Evolutionary conservation across 208 protist genomes (phyloP).

Genomic region (Porcisia deanei): DNA sequence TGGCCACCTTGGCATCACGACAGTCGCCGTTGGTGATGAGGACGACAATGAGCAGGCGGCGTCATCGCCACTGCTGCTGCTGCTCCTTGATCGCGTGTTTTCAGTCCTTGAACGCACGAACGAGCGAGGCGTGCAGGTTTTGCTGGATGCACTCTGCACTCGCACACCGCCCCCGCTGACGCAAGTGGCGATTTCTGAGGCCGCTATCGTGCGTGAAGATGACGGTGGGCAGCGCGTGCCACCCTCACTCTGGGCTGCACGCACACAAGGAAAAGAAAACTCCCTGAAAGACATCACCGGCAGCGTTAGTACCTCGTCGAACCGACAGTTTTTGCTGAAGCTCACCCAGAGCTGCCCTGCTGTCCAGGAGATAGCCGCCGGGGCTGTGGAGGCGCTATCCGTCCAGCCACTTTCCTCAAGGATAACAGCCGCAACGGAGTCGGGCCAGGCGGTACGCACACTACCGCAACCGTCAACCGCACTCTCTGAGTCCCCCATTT

Average conservation of each 20-base stretch:
- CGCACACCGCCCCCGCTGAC: conserved; percentile 17
- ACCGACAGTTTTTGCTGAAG: conserved; percentile 10
- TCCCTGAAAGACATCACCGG: not conserved
- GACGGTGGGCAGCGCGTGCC: conserved; percentile 21
- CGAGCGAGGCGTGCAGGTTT: conserved; percentile 30
- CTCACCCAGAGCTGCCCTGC: conserved; percentile 4
- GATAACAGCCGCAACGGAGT: not conserved
- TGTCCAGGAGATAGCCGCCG: not conserved
- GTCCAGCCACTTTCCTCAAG: not conserved
- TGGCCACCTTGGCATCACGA: conserved; percentile 57
- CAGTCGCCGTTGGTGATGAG: conserved; percentile 49
- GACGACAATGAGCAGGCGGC: conserved; percentile 16
- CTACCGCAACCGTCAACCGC: not conserved
- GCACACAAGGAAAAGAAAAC: not conserved
- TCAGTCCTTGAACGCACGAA: conserved; percentile 37
- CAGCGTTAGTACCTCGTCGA: conserved; percentile 3
- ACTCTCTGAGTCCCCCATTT: not conserved
- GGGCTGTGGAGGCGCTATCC: not conserved
- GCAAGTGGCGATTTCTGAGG: conserved; percentile 3
- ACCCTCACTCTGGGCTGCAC: conserved; percentile 7
- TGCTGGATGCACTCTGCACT: conserved; percentile 48
- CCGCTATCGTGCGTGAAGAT: conserved; percentile 17
- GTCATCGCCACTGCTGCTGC: conserved; percentile 7
- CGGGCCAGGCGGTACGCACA: not conserved
- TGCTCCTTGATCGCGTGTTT: conserved; percentile 39